These are phyloP conservation scores for Avena atlantica DNA, from an alignment of 176 grass and related monocot genomes.

Conservation along the genomic window DNA sequence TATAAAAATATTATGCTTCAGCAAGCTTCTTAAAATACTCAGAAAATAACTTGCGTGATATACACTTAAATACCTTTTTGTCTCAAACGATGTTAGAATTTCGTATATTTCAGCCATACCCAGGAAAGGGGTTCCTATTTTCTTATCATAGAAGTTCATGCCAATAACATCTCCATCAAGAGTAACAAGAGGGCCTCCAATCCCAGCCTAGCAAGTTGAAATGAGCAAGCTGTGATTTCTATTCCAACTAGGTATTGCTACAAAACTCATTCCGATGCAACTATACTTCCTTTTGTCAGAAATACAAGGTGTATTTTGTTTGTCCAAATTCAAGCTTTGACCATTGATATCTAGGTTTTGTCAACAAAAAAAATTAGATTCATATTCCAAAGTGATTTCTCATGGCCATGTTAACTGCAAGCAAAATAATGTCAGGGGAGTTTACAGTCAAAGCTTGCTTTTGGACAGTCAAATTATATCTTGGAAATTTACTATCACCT, in stretches of 20 bases:
- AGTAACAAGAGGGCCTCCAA: constrained; percentile 26
- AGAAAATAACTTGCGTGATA: background rate
- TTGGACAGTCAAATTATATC: background rate
- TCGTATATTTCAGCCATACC: background rate
- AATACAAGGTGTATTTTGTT: constrained; percentile 3
- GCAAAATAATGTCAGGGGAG: background rate
- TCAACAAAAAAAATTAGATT: background rate
- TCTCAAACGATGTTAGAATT: constrained; percentile 7
- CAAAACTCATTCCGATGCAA: background rate
- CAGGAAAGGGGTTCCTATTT: constrained; percentile 3
- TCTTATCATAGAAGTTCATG: constrained; percentile 28
- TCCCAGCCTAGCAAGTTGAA: constrained; percentile 24
- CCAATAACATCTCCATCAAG: constrained; percentile 22
- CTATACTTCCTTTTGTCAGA: background rate
- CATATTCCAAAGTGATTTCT: background rate
- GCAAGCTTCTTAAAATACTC: background rate
- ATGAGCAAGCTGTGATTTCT: background rate
- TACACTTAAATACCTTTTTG: background rate
- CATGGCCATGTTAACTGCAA: background rate
- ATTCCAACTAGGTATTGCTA: background rate
- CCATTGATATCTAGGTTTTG: background rate
- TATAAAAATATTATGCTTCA: background rate
- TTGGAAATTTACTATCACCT: background rate
- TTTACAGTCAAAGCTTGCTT: background rate
- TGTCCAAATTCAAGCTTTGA: constrained; percentile 2